Conservation (phyloP, 192 early-diverging fungal genomes). For the Nowakowskiella sp. region DNA sequence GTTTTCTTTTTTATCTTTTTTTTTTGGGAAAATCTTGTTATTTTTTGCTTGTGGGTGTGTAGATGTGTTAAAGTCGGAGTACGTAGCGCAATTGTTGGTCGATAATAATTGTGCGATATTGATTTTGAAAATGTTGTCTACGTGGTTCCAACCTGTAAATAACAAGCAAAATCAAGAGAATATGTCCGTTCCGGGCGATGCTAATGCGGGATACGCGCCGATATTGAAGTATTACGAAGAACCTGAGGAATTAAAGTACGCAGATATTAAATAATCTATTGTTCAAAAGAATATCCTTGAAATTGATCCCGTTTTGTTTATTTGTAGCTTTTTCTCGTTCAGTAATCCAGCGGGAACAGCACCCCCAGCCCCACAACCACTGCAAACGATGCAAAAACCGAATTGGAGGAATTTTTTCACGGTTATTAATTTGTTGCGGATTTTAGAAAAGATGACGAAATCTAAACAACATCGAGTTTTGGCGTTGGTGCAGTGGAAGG, state of each 20-base stretch:
- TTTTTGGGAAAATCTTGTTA: not conserved
- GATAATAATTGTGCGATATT: slow-evolving; percentile 78
- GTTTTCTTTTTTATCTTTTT: not conserved
- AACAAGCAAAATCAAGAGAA: slow-evolving; percentile 1
- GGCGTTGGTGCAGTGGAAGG: slow-evolving; percentile 77
- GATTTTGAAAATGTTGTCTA: slow-evolving; percentile 69
- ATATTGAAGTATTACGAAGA: slow-evolving; percentile 21
- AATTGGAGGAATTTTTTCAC: slow-evolving; percentile 35
- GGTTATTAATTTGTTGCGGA: slow-evolving; percentile 63
- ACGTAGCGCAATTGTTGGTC: slow-evolving; percentile 66
- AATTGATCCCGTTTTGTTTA: too few relatives aligned
- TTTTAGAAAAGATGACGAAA: slow-evolving; percentile 76
- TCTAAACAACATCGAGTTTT: slow-evolving; percentile 65
- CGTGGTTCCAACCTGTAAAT: slow-evolving; percentile 67
- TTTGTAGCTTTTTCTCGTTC: too few relatives aligned
- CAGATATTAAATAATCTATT: too few relatives aligned
- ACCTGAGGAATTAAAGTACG: slow-evolving; percentile 31
- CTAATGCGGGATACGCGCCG: not conserved
- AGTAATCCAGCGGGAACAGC: not conserved
- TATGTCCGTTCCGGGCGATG: not conserved
- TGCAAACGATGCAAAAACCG: not conserved
- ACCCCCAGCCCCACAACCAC: not conserved
- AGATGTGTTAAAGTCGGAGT: slow-evolving; percentile 71
- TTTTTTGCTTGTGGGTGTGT: not conserved
- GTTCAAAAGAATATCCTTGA: too few relatives aligned